Evolutionary conservation across 306 rosid genomes (phyloP).

Genomic region (Fagus crenata): DNA sequence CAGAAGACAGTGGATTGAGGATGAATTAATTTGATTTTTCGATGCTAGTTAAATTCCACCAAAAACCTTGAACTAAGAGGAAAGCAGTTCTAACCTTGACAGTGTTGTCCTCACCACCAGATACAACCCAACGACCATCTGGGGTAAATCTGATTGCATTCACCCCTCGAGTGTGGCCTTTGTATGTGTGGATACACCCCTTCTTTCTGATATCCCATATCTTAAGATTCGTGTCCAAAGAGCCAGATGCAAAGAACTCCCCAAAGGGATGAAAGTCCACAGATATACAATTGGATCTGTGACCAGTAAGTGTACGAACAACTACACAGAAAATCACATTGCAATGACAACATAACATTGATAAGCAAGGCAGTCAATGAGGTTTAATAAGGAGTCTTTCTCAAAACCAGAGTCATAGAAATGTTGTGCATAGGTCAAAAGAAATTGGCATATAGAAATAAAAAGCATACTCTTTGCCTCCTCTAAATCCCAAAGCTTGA

Average conservation of each 20-base stretch:
- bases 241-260: constrained; percentile 98
- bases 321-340: constrained; percentile 49
- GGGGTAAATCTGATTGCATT: constrained; percentile 98
- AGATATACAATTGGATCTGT: constrained; percentile 95
- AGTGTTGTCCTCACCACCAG: constrained; percentile 98
- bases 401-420: neutral
- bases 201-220: constrained; percentile 99
- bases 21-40: neutral
- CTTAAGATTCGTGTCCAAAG: constrained; percentile 92
- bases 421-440: constrained; percentile 1
- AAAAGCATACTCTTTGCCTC: constrained; percentile 91
- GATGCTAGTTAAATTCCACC: neutral
- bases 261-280: constrained; percentile 99
- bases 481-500: constrained; percentile 98
- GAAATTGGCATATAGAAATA: constrained; percentile 26
- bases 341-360: constrained; percentile 2
- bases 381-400: neutral
- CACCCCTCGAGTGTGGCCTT: constrained; percentile 98
- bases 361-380: constrained; percentile 4
- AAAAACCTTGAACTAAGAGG: constrained; percentile 20
- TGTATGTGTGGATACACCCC: constrained; percentile 98
- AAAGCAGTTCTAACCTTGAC: constrained; percentile 73
- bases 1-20: neutral
- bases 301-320: constrained; percentile 98
- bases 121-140: constrained; percentile 99